Evolutionary conservation across 805 yeast species (phyloP), one percentile per base, ranked within the genome.

Genomic region (Saturnispora saitoi): DNA sequence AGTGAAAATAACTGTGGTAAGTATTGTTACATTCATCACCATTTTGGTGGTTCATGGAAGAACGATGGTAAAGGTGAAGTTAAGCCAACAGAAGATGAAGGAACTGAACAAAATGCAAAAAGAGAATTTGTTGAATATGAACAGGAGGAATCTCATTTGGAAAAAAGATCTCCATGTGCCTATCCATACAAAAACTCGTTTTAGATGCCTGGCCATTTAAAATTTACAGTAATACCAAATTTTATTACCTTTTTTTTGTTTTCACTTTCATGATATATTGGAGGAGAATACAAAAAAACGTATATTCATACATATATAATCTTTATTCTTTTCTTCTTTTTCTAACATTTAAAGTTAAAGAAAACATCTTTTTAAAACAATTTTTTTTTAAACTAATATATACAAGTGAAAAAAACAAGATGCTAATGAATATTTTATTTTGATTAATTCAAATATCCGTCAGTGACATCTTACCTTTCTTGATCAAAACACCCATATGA

Each of bases 41-140:
- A 61, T 37, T 65, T 65, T 50, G 69, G 68, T 54, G 68, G 69
- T 46, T 63, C 68, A 38, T 64, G 66, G 68, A 63, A 64, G 50
- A 63, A 61, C 41, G 59, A 62, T 48, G 67, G 67, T 53, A 55
- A 59, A 51, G 67, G 69, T 70, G 60, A 64, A 60, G 51, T 61
- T 48, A 64, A 64, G 46, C 61, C 64, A 14, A 62, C 58, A 43
- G 58, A 56, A 52, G 64, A 57, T 46, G 57, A 58, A 19, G 48
- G 45, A n/a, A n/a, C n/a, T 40, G 61, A 57, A 32, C 60, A 60
- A 29, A 54, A 54, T 26, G 60, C 22, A 5, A 31, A 30, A 30
- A 42, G 34, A 19, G 44, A 12, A 6, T 10, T 42, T 17, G 10
- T 19, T 30, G 44, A 19, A 22, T 29, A 37, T n/a, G 48, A 43